Evolutionary conservation across 495 filamentous ascomycete species (phyloP).

Genomic region (Cetradonia linearis): DNA sequence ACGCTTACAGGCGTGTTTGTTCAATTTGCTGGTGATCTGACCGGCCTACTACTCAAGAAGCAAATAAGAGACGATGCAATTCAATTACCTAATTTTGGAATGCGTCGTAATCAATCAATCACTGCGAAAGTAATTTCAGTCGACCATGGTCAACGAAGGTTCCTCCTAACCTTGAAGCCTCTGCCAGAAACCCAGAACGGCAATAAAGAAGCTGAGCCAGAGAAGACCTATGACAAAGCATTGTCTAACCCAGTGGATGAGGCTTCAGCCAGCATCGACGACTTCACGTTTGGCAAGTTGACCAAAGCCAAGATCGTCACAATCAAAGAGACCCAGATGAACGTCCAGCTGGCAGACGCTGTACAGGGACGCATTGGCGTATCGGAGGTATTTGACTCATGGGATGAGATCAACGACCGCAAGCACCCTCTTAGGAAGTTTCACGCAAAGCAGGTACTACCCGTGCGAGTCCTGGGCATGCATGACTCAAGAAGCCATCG

Average conservation of each 20-base stretch:
- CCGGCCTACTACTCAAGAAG: slow-evolving; percentile 66
- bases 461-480: slow-evolving; percentile 70
- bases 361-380: slow-evolving; percentile 84
- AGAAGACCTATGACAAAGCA: slow-evolving; percentile 30
- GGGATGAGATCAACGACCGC: slow-evolving; percentile 72
- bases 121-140: slow-evolving; percentile 57
- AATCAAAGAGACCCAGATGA: slow-evolving; percentile 80
- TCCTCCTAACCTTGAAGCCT: slow-evolving; percentile 52
- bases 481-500: slow-evolving; percentile 85
- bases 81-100: slow-evolving; percentile 61
- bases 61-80: slow-evolving; percentile 58
- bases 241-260: slow-evolving; percentile 62
- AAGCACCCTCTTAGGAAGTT: slow-evolving; percentile 69
- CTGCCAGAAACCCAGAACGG: slow-evolving; percentile 27
- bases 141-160: slow-evolving; percentile 45
- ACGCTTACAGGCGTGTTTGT: slow-evolving; percentile 70
- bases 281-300: slow-evolving; percentile 62
- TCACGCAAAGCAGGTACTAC: slow-evolving; percentile 55
- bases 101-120: slow-evolving; percentile 62
- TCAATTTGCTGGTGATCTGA: slow-evolving; percentile 67
- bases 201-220: slow-evolving; percentile 26
- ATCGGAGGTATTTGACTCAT: slow-evolving; percentile 77
- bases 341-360: slow-evolving; percentile 81
- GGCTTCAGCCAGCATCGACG: slow-evolving; percentile 50
- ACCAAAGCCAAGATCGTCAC: slow-evolving; percentile 71